These are phyloP conservation scores for Penicillium angulare DNA, from an alignment of 495 filamentous ascomycete species.

Conservation along the genomic window DNA sequence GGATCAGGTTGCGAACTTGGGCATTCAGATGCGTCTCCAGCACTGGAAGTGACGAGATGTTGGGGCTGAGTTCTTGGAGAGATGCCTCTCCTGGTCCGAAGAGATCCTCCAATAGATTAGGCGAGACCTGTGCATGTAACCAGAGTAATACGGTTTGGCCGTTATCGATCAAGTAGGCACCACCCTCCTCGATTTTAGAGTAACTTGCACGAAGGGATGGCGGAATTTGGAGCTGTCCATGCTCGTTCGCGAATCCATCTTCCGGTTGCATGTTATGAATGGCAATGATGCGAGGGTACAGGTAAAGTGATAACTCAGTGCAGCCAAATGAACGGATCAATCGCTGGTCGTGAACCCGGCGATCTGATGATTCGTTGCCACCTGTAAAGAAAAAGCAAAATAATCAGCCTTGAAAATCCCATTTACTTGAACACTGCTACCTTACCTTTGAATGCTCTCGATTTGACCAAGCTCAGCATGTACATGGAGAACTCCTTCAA, in stretches of 20 bases:
- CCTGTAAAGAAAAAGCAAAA: slow-evolving; percentile 33
- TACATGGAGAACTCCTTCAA: slow-evolving; percentile 98
- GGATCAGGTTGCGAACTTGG: slow-evolving; percentile 89
- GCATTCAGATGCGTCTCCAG: slow-evolving; percentile 93
- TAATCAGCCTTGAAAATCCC: neutral
- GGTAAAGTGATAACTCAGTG: slow-evolving; percentile 82
- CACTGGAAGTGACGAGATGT: slow-evolving; percentile 64
- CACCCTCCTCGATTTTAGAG: slow-evolving; percentile 86
- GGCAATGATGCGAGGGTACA: slow-evolving; percentile 91
- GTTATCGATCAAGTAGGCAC: slow-evolving; percentile 97
- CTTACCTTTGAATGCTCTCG: slow-evolving; percentile 82
- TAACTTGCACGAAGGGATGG: slow-evolving; percentile 77
- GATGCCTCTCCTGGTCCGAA: slow-evolving; percentile 75
- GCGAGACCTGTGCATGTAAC: slow-evolving; percentile 74
- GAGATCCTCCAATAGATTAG: slow-evolving; percentile 84
- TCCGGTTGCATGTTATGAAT: slow-evolving; percentile 75
- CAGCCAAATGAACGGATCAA: slow-evolving; percentile 85
- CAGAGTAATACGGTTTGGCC: slow-evolving; percentile 88
- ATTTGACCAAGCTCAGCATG: slow-evolving; percentile 90
- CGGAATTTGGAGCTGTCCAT: slow-evolving; percentile 77
- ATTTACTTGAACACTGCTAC: neutral
- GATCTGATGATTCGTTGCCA: slow-evolving; percentile 87
- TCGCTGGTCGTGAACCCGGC: slow-evolving; percentile 86
- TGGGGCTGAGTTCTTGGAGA: slow-evolving; percentile 76
- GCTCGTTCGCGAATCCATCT: slow-evolving; percentile 86